Base-by-base conservation (phyloP, 2,329 filamentous ascomycete genomes). In the Aspergillus phoenicis region DNA sequence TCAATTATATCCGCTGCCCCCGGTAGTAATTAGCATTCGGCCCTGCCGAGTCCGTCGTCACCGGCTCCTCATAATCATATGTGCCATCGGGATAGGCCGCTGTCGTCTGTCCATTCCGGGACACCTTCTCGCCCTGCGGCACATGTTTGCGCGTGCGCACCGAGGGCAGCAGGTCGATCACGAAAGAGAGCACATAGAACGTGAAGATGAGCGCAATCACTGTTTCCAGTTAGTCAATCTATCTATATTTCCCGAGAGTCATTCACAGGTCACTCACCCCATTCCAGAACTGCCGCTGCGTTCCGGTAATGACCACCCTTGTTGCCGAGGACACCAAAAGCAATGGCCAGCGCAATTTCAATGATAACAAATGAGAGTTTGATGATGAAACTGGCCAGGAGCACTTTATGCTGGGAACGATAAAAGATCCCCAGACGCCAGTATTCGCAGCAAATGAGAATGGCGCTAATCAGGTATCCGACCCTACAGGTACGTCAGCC, bases 371-470 rank as follows among this genome's bases (percentile, higher is more conserved):
- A 98, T 61, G 75, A 66, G 28, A 96, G 83, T 78, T 99, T 99
- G 73, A 95, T 82, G 85, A 88, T 93, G 82, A 98, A 98, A 59
- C 90, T 95, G 62, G 83, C 75, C 52, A 88, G 85, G 10, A 99
- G 85, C 66, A 95, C 80, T 58, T 83, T 85, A 77, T 94, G 86
- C 62, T 93, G 80, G 8, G 73, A 66, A 64, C 89, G 89, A 80
- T 93, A 91, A 73, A 89, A 89, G 57, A 89, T 87, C 26, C 93
- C 92, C 1, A 98, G 84, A 2, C 91, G 88, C 71, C 95, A 89
- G 75, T 96, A 97, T 75, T 97, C 93, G 80, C 87, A 88, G 81
- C 93, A 97, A 66, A 94, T 90, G 77, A 93, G 94, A 67, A 97
- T 84, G 59, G 94, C 93, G 4, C 89, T 91, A 58, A 97, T 73